These are phyloP conservation scores for Alternaria brassicicola DNA, from an alignment of 2,329 filamentous ascomycete species.

Conservation along the genomic window DNA sequence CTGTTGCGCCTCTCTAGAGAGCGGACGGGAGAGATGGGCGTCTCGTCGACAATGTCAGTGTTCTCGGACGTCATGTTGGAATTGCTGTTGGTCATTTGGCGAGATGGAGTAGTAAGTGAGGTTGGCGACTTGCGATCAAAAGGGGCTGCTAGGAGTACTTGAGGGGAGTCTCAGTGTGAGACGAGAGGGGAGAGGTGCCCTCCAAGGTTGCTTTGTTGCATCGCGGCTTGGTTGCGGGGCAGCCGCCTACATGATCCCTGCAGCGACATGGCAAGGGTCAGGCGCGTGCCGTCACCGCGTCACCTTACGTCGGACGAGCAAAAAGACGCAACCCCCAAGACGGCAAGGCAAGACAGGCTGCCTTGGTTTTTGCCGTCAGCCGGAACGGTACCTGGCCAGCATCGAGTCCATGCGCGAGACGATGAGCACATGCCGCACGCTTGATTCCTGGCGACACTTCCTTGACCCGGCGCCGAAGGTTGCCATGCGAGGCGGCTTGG, in stretches of 20 bases:
- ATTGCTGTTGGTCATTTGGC: slow-evolving; percentile 13
- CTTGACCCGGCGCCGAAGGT: neutral
- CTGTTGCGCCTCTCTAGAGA: slow-evolving; percentile 66
- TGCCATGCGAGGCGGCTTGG: neutral
- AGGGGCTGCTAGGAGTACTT: slow-evolving; percentile 15
- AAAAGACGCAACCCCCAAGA: neutral
- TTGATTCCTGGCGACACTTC: neutral
- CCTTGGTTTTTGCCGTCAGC: neutral
- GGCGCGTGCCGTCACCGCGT: slow-evolving; percentile 13
- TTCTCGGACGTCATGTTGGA: slow-evolving; percentile 38
- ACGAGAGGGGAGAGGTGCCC: slow-evolving; percentile 9
- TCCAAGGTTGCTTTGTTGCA: slow-evolving; percentile 21
- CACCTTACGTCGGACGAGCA: slow-evolving; percentile 28
- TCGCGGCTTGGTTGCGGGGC: slow-evolving; percentile 30
- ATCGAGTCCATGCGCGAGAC: neutral
- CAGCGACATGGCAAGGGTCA: slow-evolving; percentile 23
- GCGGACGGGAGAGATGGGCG: slow-evolving; percentile 51
- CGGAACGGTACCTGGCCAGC: neutral
- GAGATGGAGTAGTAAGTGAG: slow-evolving; percentile 2
- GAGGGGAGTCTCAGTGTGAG: slow-evolving; percentile 16
- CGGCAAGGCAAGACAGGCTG: neutral
- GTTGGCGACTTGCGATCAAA: neutral
- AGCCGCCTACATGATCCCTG: slow-evolving; percentile 25
- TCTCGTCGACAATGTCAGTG: slow-evolving; percentile 43
- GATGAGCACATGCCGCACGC: neutral